A percentile compares a stretch with the other conserved stretches of the same genome.
phyloP scores from a whole-genome alignment of 2,329 filamentous ascomycete species.

The Botrytis paeoniae region DNA sequence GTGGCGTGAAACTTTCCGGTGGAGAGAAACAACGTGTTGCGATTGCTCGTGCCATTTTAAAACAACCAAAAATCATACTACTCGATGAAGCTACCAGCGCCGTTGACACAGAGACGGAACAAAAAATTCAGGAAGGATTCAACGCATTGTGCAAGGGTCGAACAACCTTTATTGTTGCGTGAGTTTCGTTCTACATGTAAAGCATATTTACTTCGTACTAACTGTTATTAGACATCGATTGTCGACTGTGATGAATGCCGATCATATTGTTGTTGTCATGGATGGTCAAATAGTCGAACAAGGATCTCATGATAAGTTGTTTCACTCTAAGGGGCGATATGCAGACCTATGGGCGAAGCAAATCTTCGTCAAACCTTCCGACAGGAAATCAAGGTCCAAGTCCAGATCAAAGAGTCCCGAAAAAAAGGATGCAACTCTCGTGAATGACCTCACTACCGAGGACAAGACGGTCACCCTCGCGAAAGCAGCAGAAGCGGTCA shows the following conservation, averaged over 20 bases:
- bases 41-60: slow-evolving; percentile 86
- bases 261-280: slow-evolving; percentile 53
- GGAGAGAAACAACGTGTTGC: slow-evolving; percentile 83
- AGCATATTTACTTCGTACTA: slow-evolving; percentile 15
- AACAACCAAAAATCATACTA: slow-evolving; percentile 87
- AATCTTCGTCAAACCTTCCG: slow-evolving; percentile 34
- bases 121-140: slow-evolving; percentile 70
- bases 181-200: slow-evolving; percentile 19
- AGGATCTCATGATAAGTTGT: slow-evolving; percentile 49
- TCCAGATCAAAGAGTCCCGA: slow-evolving; percentile 31
- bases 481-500: slow-evolving; percentile 24
- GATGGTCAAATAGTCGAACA: slow-evolving; percentile 50
- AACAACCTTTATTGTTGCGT: slow-evolving; percentile 46
- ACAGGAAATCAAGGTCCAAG: slow-evolving; percentile 27
- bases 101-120: slow-evolving; percentile 91
- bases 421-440: slow-evolving; percentile 31
- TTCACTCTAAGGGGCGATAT: slow-evolving; percentile 49
- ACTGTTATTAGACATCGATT: slow-evolving; percentile 43
- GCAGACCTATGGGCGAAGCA: slow-evolving; percentile 52
- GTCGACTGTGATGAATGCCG: slow-evolving; percentile 53
- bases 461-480: slow-evolving; percentile 25
- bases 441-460: slow-evolving; percentile 34
- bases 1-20: slow-evolving; percentile 66
- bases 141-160: slow-evolving; percentile 47
- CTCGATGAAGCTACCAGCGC: slow-evolving; percentile 95